Evolutionary conservation across 2,329 filamentous ascomycete genomes (phyloP), one percentile per base, ranked within the genome.

Genomic region (Aspergillus piperis): DNA sequence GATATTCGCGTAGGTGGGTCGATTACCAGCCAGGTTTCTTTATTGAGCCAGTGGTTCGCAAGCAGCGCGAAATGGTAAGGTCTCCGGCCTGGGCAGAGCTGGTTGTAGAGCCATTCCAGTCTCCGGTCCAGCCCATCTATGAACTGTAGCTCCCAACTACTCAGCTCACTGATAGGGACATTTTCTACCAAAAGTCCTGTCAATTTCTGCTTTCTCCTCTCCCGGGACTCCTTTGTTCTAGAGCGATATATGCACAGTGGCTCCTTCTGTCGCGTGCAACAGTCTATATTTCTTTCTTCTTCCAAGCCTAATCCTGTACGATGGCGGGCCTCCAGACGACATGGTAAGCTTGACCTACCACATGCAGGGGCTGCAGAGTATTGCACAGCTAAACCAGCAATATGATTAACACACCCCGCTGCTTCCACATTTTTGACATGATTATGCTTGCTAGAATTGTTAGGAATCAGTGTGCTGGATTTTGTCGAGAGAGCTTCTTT

Each of bases 41-140:
- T 69, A 56, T 78, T 79, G n/a, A 79, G 54, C 76, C 77, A 79
- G 58, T 78, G 77, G 51, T 77, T 78, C 32, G 75, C 71, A 42
- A 78, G 70, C 21, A 76, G 60, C 23, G 73, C 66, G 57, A 78
- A 78, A 60, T 78, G 74, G 55, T 73, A 78, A 5, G 76, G 72
- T 59, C 73, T 76, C 50, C 73, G 69, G 8, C 76, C 77, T 5
- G 77, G 76, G 5, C 71, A 74, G 21, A 73, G 68, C 59, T 79
- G 75, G 42, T 72, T 66, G 30, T 71, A 68, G 11, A 77, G 62
- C 77, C 77, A 79, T 47, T 70, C 64, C 3, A 79, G 67, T 59
- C 70, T 76, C 51, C 77, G 71, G 59, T 75, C 67, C 44, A 79
- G 57, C 21, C 67, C 63, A 51, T 76, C 66, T 39, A 78, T 64